Percentiles rank a stretch among this genome's conserved stretches.
Evolutionary conservation across 2,329 filamentous ascomycete genomes (phyloP).

Genomic region (Lachnellula suecica): DNA sequence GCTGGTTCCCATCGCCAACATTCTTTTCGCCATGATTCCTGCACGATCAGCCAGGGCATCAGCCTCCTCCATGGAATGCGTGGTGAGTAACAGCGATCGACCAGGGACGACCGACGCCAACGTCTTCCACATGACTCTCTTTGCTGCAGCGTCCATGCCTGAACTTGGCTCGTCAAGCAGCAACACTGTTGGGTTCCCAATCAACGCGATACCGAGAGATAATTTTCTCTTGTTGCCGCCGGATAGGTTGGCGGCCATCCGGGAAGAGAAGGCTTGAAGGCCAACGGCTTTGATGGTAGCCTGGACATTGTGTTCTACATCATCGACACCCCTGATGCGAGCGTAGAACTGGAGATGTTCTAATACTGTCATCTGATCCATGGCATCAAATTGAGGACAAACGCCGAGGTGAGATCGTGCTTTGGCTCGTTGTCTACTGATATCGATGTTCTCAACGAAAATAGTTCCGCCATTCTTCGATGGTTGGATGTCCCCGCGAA

Average conservation of each 20-base stretch:
- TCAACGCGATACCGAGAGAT: constrained; percentile 82
- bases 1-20: constrained; percentile 81
- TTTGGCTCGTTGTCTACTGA: constrained; percentile 67
- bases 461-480: constrained; percentile 70
- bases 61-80: constrained; percentile 94
- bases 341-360: constrained; percentile 91
- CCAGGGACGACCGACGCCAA: constrained; percentile 72
- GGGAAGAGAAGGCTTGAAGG: constrained; percentile 64
- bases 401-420: constrained; percentile 83
- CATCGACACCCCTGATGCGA: constrained; percentile 72
- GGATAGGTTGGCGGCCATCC: constrained; percentile 77
- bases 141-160: constrained; percentile 87
- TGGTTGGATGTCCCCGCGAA: constrained; percentile 83
- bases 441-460: constrained; percentile 74
- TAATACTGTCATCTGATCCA: constrained; percentile 85
- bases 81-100: constrained; percentile 83
- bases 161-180: constrained; percentile 87
- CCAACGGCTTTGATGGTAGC: constrained; percentile 82
- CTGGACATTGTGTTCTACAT: constrained; percentile 74
- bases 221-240: constrained; percentile 96
- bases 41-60: constrained; percentile 81
- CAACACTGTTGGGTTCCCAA: constrained; percentile 86
- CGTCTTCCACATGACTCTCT: constrained; percentile 91
- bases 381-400: constrained; percentile 83
- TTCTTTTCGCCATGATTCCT: constrained; percentile 80